Evolutionary conservation across 495 filamentous ascomycete genomes (phyloP).

Genomic region (Tuber brumale): DNA sequence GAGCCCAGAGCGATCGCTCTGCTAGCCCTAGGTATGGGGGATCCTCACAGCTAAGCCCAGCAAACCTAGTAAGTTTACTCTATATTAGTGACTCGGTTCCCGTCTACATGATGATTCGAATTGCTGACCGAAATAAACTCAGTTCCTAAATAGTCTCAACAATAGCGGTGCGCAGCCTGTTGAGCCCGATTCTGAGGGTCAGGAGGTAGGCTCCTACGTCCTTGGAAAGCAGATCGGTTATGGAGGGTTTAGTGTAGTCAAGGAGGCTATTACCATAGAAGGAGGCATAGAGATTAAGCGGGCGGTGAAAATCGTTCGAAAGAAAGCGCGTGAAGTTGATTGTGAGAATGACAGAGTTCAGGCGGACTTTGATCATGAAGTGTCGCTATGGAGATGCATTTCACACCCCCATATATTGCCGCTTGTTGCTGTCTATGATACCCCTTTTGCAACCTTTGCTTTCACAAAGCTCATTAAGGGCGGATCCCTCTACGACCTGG

Average conservation of each 20-base stretch:
- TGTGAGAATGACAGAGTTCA: conserved; percentile 67
- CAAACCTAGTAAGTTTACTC: conserved; percentile 47
- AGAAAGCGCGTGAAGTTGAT: conserved; percentile 51
- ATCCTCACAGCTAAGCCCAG: conserved; percentile 45
- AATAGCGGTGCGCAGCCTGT: conserved; percentile 44
- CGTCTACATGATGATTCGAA: conserved; percentile 48
- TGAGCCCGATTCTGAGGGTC: conserved; percentile 64
- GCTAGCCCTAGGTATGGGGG: conserved; percentile 46
- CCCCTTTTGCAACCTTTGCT: conserved; percentile 65
- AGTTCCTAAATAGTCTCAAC: conserved; percentile 47
- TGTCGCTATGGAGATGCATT: conserved; percentile 64
- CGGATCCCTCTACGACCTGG: conserved; percentile 64
- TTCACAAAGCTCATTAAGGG: conserved; percentile 63
- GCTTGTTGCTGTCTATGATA: conserved; percentile 63
- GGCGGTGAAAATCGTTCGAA: conserved; percentile 70
- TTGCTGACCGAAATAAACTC: conserved; percentile 56
- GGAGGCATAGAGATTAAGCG: conserved; percentile 49
- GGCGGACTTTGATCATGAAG: conserved; percentile 68
- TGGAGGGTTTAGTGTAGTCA: conserved; percentile 66
- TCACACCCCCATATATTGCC: conserved; percentile 60
- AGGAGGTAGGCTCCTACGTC: conserved; percentile 67
- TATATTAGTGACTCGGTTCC: conserved; percentile 44
- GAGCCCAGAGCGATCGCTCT: conserved; percentile 48
- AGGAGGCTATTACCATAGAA: conserved; percentile 64
- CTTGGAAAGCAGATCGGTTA: conserved; percentile 64